A percentile compares a stretch with the other conserved stretches of the same genome.
phyloP scores from a whole-genome alignment of 805 yeast species.

The Alloascoidea africana region DNA sequence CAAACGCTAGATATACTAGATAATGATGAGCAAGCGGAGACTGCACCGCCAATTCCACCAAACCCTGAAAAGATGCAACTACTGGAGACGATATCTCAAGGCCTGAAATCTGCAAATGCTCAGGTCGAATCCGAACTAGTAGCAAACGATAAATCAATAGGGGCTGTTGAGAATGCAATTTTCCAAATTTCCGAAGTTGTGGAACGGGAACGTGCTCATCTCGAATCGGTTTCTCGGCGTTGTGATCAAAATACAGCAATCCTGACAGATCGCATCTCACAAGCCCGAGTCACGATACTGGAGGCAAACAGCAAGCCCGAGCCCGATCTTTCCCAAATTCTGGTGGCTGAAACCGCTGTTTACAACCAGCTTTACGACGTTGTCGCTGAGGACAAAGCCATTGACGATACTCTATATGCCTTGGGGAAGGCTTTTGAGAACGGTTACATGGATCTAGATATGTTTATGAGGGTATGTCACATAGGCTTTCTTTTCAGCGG shows the following conservation, averaged over 20 bases:
- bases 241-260: slow-evolving; percentile 16
- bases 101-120: slow-evolving; percentile 12
- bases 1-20: neutral
- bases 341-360: slow-evolving; percentile 36
- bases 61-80: slow-evolving; percentile 20
- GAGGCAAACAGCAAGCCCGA: slow-evolving; percentile 18
- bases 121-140: slow-evolving; percentile 10
- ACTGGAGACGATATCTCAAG: slow-evolving; percentile 10
- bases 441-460: slow-evolving; percentile 27
- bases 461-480: slow-evolving; percentile 20
- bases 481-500: neutral
- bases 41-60: slow-evolving; percentile 22
- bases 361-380: slow-evolving; percentile 48
- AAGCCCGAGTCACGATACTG: slow-evolving; percentile 16
- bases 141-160: neutral
- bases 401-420: slow-evolving; percentile 50
- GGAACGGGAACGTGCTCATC: slow-evolving; percentile 17
- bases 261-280: slow-evolving; percentile 15
- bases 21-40: neutral
- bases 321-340: slow-evolving; percentile 25
- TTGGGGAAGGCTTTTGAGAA: slow-evolving; percentile 39
- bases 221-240: slow-evolving; percentile 14
- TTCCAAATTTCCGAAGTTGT: slow-evolving; percentile 12
- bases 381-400: slow-evolving; percentile 51
- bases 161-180: neutral